phyloP scores from a whole-genome alignment of 352 stramenopile genomes.

The Phytopythium chamaehyphon region DNA sequence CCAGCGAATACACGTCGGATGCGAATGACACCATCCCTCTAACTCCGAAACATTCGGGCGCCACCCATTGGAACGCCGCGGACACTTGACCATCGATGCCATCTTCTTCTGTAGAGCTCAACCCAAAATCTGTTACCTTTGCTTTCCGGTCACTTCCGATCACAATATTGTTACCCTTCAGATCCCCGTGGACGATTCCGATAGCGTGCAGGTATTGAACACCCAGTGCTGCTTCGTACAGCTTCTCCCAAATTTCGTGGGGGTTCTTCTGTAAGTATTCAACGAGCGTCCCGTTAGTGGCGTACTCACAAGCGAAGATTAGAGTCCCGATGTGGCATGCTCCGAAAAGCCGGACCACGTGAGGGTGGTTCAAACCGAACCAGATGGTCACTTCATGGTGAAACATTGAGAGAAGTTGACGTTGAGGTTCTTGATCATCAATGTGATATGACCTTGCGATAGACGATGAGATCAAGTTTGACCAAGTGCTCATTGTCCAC shows the following conservation, averaged over 20 bases:
- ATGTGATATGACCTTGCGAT: too few relatives aligned
- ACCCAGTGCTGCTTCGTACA: constrained; percentile 19
- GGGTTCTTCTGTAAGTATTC: constrained; percentile 16
- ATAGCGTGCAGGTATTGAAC: constrained; percentile 25
- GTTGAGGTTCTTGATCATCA: too few relatives aligned
- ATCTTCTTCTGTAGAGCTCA: constrained; percentile 6
- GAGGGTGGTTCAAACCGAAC: constrained; percentile 24
- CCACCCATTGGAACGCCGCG: constrained; percentile 14
- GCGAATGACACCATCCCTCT: constrained; percentile 4
- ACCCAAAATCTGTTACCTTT: constrained; percentile 25
- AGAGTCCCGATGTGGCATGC: constrained; percentile 22
- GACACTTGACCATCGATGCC: too few relatives aligned
- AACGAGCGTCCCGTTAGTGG: constrained; percentile 12
- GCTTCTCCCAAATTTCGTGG: constrained; percentile 17
- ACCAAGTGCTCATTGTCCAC: too few relatives aligned
- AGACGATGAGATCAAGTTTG: too few relatives aligned
- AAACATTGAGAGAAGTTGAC: constrained; percentile 17
- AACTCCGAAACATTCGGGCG: constrained; percentile 3
- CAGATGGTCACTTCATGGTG: constrained; percentile 20
- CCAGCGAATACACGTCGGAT: constrained; percentile 14
- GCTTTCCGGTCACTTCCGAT: constrained; percentile 20
- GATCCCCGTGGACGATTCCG: constrained; percentile 26
- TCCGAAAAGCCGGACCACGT: constrained; percentile 27
- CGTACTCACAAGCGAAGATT: constrained; percentile 24
- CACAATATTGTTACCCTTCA: constrained; percentile 34